A percentile compares a stretch with the other conserved stretches of the same genome.
These are phyloP conservation scores for Phyllostachys edulis DNA, from an alignment of 176 grass and related monocot genomes.

Conservation along the genomic window DNA sequence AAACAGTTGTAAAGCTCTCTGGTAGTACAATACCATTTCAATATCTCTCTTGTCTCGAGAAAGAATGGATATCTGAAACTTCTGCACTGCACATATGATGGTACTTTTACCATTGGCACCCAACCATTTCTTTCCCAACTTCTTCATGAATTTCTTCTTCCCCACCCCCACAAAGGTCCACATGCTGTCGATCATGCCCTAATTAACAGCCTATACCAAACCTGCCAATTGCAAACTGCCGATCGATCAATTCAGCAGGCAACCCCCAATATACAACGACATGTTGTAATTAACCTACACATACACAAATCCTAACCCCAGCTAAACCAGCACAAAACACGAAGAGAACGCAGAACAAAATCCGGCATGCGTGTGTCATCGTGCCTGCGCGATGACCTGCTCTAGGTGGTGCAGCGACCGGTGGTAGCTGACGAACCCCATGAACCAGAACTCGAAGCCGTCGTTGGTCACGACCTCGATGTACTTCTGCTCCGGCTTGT, in stretches of 20 bases:
- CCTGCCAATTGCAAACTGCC: background rate
- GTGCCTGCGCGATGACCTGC: slow-evolving; percentile 58
- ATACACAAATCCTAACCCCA: slow-evolving; percentile 25
- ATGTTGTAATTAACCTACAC: slow-evolving; percentile 34
- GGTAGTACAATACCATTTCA: background rate
- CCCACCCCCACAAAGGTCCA: slow-evolving; percentile 1
- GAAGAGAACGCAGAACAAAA: background rate
- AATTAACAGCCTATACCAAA: slow-evolving; percentile 9
- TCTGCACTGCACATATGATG: slow-evolving; percentile 14
- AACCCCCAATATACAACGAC: slow-evolving; percentile 46
- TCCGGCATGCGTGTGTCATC: slow-evolving; percentile 10
- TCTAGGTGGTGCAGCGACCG: slow-evolving; percentile 66
- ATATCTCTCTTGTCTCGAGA: background rate
- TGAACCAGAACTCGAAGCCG: slow-evolving; percentile 95
- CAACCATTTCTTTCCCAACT: slow-evolving; percentile 21
- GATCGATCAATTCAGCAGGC: slow-evolving; percentile 3
- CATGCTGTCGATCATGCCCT: slow-evolving; percentile 16
- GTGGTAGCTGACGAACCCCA: slow-evolving; percentile 74
- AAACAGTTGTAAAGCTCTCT: background rate
- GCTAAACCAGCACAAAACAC: slow-evolving; percentile 7
- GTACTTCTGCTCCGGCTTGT: slow-evolving; percentile 80
- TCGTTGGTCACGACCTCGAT: slow-evolving; percentile 71
- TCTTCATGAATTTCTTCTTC: slow-evolving; percentile 23
- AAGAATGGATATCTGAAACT: slow-evolving; percentile 23
- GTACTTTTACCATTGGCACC: slow-evolving; percentile 5